Percentiles rank a stretch among this genome's conserved stretches.
Conservation (phyloP, 1,139 yeast species). For the Lodderomyces jiufengensis region DNA sequence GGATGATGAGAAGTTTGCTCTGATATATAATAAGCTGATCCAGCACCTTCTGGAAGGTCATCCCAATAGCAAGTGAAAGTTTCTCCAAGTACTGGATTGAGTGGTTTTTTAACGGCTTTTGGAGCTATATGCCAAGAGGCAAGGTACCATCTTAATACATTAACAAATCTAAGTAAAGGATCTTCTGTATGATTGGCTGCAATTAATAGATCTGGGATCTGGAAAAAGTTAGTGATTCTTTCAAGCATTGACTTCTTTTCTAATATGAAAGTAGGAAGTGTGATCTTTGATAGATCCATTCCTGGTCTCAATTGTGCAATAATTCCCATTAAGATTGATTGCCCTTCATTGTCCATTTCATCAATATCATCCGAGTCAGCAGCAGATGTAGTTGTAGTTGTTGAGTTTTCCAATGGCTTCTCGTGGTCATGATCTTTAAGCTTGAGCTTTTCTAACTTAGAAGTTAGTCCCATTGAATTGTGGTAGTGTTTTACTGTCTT, state of each 20-base stretch:
- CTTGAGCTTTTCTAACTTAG: conserved; percentile 33
- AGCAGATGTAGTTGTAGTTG: conserved; percentile 1
- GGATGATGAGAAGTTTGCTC: conserved; percentile 98
- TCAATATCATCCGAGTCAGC: conserved; percentile 66
- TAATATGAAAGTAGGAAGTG: conserved; percentile 89
- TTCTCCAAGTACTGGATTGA: conserved; percentile 93
- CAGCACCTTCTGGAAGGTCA: conserved; percentile 22
- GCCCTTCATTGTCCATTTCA: conserved; percentile 88
- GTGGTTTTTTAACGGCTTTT: conserved; percentile 94
- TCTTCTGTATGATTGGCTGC: conserved; percentile 63
- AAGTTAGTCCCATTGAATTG: conserved; percentile 31
- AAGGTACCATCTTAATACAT: conserved; percentile 82
- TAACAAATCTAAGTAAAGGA: conserved; percentile 63
- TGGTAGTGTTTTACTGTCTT: background rate
- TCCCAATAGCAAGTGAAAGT: conserved; percentile 84
- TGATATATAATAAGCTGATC: conserved; percentile 75
- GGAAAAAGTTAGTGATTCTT: conserved; percentile 85
- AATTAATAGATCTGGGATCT: conserved; percentile 72
- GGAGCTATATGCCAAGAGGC: conserved; percentile 99
- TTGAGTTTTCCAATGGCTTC: background rate
- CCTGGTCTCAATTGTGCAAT: conserved; percentile 92
- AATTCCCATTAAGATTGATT: conserved; percentile 78
- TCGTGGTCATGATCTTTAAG: conserved; percentile 12
- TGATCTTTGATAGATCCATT: conserved; percentile 81
- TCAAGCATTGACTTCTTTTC: conserved; percentile 97